Evolutionary conservation across 2,329 filamentous ascomycete species (phyloP).

Genomic region (Aaosphaeria arxii): DNA sequence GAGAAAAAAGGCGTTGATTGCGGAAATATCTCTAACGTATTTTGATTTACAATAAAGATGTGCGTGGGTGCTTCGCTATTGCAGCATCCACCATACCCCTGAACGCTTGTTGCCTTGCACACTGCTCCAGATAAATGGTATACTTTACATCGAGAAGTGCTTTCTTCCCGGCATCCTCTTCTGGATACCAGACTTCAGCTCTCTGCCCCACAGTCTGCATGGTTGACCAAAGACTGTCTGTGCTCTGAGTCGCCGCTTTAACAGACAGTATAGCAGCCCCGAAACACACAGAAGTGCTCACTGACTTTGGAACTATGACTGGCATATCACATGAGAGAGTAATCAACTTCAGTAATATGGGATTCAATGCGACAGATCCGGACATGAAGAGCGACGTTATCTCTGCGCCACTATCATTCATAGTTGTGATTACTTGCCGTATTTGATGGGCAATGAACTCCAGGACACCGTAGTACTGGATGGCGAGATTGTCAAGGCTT

Average conservation of each 20-base stretch:
- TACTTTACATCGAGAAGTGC: background rate
- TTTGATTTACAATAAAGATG: no score
- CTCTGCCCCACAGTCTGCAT: background rate
- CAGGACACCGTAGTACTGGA: background rate
- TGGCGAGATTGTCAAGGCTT: background rate
- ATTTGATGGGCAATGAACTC: background rate
- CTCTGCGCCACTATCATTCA: background rate
- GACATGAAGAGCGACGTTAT: background rate
- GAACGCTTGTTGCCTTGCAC: background rate
- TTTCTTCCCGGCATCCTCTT: background rate
- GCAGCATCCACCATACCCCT: background rate
- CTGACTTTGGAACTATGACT: background rate
- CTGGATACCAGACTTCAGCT: background rate
- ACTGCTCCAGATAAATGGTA: background rate
- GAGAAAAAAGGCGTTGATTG: no score
- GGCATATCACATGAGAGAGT: background rate
- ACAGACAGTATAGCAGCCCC: background rate
- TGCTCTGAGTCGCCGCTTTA: background rate
- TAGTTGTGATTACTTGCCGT: background rate
- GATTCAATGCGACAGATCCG: background rate
- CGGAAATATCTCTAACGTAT: no score
- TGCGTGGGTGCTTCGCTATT: no score
- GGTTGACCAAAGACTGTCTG: background rate
- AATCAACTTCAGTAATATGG: background rate
- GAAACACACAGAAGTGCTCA: background rate